Conservation (phyloP, 495 filamentous ascomycete genomes). For the Podospora comata region DNA sequence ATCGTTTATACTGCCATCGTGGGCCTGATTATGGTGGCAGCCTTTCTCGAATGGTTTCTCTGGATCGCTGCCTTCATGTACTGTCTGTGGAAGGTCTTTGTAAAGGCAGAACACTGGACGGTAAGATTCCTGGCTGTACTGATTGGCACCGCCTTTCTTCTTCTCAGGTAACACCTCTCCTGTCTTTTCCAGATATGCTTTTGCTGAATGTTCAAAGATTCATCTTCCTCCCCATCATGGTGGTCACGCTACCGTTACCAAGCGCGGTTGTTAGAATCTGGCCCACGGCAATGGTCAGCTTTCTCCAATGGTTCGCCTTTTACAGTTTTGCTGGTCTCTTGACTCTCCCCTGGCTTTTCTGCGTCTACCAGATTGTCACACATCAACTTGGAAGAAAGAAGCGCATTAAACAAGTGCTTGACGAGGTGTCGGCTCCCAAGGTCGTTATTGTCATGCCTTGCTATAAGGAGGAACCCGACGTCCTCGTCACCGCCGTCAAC, state of each 20-base stretch:
- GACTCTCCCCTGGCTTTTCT: slow-evolving; percentile 88
- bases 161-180: slow-evolving; percentile 58
- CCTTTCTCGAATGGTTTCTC: slow-evolving; percentile 89
- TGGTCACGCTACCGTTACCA: slow-evolving; percentile 89
- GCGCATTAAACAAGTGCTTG: slow-evolving; percentile 76
- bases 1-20: slow-evolving; percentile 77
- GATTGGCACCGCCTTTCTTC: slow-evolving; percentile 68
- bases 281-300: slow-evolving; percentile 59
- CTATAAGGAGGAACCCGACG: slow-evolving; percentile 85
- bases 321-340: slow-evolving; percentile 87
- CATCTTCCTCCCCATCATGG: slow-evolving; percentile 90
- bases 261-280: slow-evolving; percentile 64
- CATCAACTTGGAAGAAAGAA: slow-evolving; percentile 77
- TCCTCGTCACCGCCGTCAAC: slow-evolving; percentile 85
- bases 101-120: slow-evolving; percentile 86
- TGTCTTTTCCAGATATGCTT: background rate
- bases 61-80: slow-evolving; percentile 92
- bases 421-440: slow-evolving; percentile 85
- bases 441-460: slow-evolving; percentile 97
- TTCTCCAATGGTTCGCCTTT: slow-evolving; percentile 94
- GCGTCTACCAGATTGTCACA: slow-evolving; percentile 84
- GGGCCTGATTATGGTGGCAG: slow-evolving; percentile 76
- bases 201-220: slow-evolving; percentile 63
- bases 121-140: slow-evolving; percentile 71
- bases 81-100: slow-evolving; percentile 81